Conservation (phyloP, 2,329 filamentous ascomycete genomes). For the Dothiorella sarmentorum region DNA sequence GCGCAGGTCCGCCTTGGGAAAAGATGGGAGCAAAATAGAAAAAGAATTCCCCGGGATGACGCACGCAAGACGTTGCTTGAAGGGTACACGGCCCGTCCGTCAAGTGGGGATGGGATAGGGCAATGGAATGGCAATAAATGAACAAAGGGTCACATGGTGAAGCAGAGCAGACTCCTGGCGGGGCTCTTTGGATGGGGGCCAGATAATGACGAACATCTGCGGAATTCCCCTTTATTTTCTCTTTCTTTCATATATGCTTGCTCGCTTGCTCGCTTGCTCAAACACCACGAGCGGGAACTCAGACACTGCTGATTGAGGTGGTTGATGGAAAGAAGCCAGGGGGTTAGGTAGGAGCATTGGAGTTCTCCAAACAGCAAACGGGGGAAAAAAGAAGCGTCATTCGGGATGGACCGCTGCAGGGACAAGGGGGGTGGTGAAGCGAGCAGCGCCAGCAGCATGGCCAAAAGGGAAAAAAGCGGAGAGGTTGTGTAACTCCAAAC, state of each 20-base stretch:
- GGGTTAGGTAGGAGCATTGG: too few species aligned
- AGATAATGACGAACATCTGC: too few species aligned
- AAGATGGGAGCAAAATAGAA: not conserved
- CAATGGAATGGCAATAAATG: not conserved
- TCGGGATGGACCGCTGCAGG: slow-evolving; percentile 15
- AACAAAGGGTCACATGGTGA: not conserved
- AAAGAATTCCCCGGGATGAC: slow-evolving; percentile 9
- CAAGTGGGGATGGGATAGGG: too few species aligned
- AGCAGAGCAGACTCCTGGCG: not conserved
- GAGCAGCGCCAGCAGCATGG: too few species aligned
- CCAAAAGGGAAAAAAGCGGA: not conserved
- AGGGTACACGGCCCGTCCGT: not conserved
- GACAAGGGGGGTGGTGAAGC: slow-evolving; percentile 10
- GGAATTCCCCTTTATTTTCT: too few species aligned
- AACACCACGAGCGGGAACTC: not conserved
- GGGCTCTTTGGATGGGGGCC: not conserved
- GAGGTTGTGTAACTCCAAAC: slow-evolving; percentile 3
- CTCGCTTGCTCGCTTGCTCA: too few species aligned
- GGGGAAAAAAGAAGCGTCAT: not conserved
- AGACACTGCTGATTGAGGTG: not conserved
- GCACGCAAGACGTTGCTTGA: slow-evolving; percentile 8
- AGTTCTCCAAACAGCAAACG: not conserved
- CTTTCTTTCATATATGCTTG: not conserved
- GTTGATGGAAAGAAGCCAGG: not conserved
- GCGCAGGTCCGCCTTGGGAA: too few species aligned